Conservation (phyloP, 352 stramenopile species). For the Globisporangium radiosum region DNA sequence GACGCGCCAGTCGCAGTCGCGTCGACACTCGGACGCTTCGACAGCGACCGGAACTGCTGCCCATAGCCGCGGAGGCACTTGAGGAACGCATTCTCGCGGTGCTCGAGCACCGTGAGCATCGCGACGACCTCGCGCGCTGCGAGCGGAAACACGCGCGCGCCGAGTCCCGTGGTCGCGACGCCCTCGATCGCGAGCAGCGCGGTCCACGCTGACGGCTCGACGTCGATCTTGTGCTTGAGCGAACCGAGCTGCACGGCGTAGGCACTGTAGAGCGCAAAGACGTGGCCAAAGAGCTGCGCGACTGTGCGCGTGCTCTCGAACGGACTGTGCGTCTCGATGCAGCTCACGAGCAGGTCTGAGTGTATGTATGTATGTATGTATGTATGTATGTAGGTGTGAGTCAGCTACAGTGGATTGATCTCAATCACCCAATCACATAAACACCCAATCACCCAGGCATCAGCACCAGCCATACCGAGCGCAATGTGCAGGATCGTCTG, state of each 20-base stretch:
- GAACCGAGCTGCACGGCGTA: constrained; percentile 50
- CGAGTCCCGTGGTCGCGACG: constrained; percentile 19
- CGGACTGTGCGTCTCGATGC: constrained; percentile 20
- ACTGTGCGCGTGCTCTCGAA: constrained; percentile 16
- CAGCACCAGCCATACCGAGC: constrained; percentile 20
- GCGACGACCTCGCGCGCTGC: constrained; percentile 31
- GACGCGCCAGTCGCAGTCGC: background rate
- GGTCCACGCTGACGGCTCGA: constrained; percentile 37
- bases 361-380: background rate
- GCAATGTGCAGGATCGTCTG: constrained; percentile 50
- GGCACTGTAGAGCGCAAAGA: constrained; percentile 60
- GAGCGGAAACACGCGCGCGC: constrained; percentile 14
- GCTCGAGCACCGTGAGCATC: constrained; percentile 38
- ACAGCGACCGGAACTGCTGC: constrained; percentile 7
- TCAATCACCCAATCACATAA: background rate
- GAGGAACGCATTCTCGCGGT: constrained; percentile 59
- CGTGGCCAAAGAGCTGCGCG: constrained; percentile 25
- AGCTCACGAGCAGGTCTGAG: constrained; percentile 32
- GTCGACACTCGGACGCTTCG: background rate
- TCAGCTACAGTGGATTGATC: too few species aligned
- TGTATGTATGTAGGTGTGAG: too few species aligned
- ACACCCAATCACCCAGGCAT: background rate
- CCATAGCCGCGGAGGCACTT: constrained; percentile 45
- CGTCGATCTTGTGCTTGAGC: constrained; percentile 60
- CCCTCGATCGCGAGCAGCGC: constrained; percentile 32